Conservation (phyloP, 2,329 filamentous ascomycete genomes). For the Huntiella decipiens region DNA sequence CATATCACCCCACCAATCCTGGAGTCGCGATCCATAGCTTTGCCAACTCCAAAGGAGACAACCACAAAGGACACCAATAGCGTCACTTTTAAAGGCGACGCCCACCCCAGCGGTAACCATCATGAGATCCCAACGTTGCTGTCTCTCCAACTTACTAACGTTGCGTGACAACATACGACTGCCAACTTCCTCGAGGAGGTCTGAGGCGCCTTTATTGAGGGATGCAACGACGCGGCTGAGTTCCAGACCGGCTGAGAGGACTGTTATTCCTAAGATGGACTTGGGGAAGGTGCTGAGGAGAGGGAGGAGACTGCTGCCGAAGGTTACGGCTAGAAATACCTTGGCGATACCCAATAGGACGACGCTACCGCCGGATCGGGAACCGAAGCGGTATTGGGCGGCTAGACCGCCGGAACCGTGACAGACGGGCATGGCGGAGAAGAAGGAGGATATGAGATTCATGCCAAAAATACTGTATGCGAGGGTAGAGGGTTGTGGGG, state of each 20-base stretch:
- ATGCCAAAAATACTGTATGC: constrained; percentile 67
- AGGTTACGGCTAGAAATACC: constrained; percentile 53
- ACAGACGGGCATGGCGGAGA: constrained; percentile 87
- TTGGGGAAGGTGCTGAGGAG: constrained; percentile 57
- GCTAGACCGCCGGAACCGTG: constrained; percentile 84
- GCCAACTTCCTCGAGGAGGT: constrained; percentile 22
- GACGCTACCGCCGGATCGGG: constrained; percentile 68
- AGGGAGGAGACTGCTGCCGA: constrained; percentile 53
- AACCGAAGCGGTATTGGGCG: constrained; percentile 79
- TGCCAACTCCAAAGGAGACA: too few species aligned
- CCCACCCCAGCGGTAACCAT: constrained; percentile 67
- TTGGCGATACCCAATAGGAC: constrained; percentile 64
- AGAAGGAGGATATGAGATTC: constrained; percentile 76
- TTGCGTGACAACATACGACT: constrained; percentile 20
- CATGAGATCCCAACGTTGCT: constrained; percentile 74
- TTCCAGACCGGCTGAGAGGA: constrained; percentile 75
- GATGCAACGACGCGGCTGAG: constrained; percentile 70
- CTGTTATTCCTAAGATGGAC: constrained; percentile 66
- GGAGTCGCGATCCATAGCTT: constrained; percentile 23
- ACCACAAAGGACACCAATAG: constrained; percentile 34
- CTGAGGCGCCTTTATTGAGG: constrained; percentile 51
- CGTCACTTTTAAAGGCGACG: constrained; percentile 77
- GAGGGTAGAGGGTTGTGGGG: constrained; percentile 55
- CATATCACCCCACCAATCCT: constrained; percentile 20
- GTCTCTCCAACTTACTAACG: constrained; percentile 47